These are phyloP conservation scores for Naegleria lovaniensis DNA, from an alignment of 208 protist genomes.

Conservation along the genomic window DNA sequence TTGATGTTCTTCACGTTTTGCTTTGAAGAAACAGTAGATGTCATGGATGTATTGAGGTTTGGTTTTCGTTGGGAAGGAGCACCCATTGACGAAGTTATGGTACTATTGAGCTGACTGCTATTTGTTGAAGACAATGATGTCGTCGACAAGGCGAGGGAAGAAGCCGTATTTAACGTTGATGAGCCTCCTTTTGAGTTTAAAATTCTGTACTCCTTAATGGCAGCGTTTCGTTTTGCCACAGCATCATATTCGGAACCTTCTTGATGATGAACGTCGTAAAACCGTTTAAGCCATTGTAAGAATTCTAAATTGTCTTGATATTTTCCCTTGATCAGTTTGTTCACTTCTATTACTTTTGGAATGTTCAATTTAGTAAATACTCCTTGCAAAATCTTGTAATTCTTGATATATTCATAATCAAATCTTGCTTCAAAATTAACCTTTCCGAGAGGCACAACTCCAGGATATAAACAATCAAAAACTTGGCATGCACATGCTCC, in stretches of 20 bases:
- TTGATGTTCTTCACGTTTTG: neutral
- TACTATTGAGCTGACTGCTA: neutral
- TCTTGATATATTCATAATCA: conserved; percentile 89
- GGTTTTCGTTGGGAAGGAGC: neutral
- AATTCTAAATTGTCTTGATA: conserved; percentile 94
- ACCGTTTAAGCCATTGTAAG: conserved; percentile 87
- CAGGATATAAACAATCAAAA: conserved; percentile 75
- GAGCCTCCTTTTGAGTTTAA: neutral
- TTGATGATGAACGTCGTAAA: conserved; percentile 31
- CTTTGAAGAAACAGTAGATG: neutral
- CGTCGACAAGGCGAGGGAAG: neutral
- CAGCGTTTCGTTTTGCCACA: neutral
- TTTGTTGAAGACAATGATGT: neutral
- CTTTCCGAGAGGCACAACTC: conserved; percentile 62
- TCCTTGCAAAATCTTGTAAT: conserved; percentile 88
- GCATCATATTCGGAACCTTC: conserved; percentile 21
- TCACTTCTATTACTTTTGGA: conserved; percentile 64
- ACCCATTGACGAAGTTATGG: neutral
- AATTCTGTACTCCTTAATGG: neutral
- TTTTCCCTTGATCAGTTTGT: conserved; percentile 81
- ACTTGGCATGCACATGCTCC: conserved; percentile 84
- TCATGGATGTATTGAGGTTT: neutral
- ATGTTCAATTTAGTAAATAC: conserved; percentile 77
- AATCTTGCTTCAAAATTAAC: conserved; percentile 79
- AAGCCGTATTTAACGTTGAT: neutral